Conservation (phyloP, 768 basidiomycete genomes). For the Kwoniella europaea region DNA sequence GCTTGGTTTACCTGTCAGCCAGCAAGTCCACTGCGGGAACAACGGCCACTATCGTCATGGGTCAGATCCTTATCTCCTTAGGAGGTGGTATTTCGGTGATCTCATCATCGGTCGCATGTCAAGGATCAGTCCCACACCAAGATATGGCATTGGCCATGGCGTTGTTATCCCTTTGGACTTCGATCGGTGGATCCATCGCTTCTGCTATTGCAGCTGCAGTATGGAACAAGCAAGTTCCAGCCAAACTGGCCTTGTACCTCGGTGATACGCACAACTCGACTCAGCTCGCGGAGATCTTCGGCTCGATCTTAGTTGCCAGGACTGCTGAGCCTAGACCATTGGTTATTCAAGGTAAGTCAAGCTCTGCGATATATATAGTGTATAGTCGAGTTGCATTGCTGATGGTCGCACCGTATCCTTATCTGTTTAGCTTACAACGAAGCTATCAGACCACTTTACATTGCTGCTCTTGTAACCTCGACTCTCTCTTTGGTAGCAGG, state of each 20-base stretch:
- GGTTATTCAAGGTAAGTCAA: conserved; percentile 1
- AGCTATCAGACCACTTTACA: conserved; percentile 1
- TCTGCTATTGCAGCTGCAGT: conserved; percentile 52
- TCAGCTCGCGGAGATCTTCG: conserved; percentile 13
- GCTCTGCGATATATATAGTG: background rate
- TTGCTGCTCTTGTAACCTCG: conserved; percentile 48
- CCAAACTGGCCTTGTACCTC: conserved; percentile 22
- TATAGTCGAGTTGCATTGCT: background rate
- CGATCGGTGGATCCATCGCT: conserved; percentile 56
- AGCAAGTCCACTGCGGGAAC: background rate
- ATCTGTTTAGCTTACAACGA: conserved; percentile 7
- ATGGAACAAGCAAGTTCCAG: conserved; percentile 32
- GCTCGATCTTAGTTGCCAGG: conserved; percentile 10
- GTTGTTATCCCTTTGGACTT: conserved; percentile 55
- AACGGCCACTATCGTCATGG: conserved; percentile 15
- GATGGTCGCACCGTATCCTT: background rate
- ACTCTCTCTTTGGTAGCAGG: conserved; percentile 51
- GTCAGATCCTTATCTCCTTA: conserved; percentile 29
- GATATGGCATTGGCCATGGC: conserved; percentile 57
- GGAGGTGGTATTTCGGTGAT: conserved; percentile 47
- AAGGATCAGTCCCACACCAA: conserved; percentile 57
- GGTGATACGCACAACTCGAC: conserved; percentile 5
- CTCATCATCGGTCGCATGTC: conserved; percentile 50
- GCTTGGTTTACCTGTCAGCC: background rate
- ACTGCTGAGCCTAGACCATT: background rate